Percentiles rank a stretch among this genome's conserved stretches.
Conservation (phyloP, 139 green algal species). For the Auxenochlorella pyrenoidosa region DNA sequence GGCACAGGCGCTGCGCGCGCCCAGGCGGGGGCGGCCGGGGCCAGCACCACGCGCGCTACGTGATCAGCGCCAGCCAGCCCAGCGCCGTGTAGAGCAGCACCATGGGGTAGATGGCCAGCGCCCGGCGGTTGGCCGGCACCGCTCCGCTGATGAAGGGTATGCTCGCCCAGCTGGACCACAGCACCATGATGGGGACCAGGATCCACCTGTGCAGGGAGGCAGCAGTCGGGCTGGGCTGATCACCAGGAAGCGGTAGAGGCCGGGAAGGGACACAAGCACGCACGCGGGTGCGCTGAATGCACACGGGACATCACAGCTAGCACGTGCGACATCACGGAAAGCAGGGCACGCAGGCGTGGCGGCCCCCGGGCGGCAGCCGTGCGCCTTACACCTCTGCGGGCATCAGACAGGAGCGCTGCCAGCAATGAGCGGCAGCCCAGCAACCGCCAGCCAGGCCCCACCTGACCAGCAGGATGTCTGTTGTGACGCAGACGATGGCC, state of each 20-base stretch:
- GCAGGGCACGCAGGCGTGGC: no score
- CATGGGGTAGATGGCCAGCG: conserved; percentile 94
- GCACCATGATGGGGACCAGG: conserved; percentile 66
- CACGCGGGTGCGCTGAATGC: no score
- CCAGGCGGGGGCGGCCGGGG: background rate
- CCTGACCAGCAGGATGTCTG: conserved; percentile 40
- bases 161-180: conserved; percentile 82
- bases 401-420: no score
- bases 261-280: no score
- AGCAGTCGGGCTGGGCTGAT: no score
- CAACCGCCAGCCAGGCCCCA: background rate
- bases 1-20: background rate
- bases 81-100: conserved; percentile 89
- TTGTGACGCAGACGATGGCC: conserved; percentile 74
- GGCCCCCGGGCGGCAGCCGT: no score
- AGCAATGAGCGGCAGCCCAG: background rate
- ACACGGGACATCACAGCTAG: no score
- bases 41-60: background rate
- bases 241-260: background rate
- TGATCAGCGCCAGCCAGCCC: conserved; percentile 88
- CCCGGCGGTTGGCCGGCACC: conserved; percentile 73
- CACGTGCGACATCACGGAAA: no score
- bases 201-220: conserved; percentile 46
- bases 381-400: no score
- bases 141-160: conserved; percentile 93